Evolutionary conservation across 208 protist genomes (phyloP).

Genomic region (Spongospora subterranea): DNA sequence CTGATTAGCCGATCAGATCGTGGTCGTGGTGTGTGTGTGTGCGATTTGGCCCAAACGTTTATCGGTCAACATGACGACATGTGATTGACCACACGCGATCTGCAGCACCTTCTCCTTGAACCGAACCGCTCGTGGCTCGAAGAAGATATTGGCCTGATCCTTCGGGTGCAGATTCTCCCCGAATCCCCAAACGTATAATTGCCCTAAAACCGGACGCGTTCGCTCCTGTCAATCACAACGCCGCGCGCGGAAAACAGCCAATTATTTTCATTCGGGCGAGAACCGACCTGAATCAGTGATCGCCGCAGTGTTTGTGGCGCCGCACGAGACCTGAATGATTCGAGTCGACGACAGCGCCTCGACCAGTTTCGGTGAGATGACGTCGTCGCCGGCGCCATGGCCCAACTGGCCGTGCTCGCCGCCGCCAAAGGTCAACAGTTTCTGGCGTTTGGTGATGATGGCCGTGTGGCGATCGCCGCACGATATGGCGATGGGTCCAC

Average conservation of each 20-base stretch:
- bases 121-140: conserved; percentile 33
- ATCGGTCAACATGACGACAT: conserved; percentile 59
- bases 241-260: no score
- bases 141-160: conserved; percentile 61
- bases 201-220: background rate
- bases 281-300: conserved; percentile 24
- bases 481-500: background rate
- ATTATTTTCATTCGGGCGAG: background rate
- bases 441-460: conserved; percentile 45
- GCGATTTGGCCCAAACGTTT: background rate
- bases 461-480: conserved; percentile 63
- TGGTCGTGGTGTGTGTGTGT: background rate
- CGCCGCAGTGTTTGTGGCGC: conserved; percentile 57
- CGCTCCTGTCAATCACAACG: no score
- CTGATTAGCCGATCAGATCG: conserved; percentile 15
- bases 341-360: conserved; percentile 28
- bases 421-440: conserved; percentile 56
- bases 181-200: conserved; percentile 65
- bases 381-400: conserved; percentile 21
- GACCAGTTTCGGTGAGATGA: conserved; percentile 50
- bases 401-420: conserved; percentile 64
- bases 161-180: conserved; percentile 65
- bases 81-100: conserved; percentile 61
- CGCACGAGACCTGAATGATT: conserved; percentile 54
- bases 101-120: conserved; percentile 65